phyloP scores from a whole-genome alignment of 306 rosid species.

The Trifolium repens region DNA sequence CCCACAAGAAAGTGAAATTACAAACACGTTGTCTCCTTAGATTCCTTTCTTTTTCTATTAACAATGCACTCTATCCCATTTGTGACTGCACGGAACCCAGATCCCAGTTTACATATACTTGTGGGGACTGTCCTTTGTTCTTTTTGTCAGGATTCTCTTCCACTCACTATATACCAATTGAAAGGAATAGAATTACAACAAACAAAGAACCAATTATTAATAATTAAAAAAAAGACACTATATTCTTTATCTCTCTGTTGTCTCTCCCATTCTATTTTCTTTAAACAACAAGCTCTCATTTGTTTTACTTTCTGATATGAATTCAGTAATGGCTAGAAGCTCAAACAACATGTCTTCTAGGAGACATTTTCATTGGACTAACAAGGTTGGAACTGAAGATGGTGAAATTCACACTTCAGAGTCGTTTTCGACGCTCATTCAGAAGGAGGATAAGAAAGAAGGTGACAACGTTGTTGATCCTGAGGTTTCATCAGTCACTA shows the following conservation, averaged over 20 bases:
- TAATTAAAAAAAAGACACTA: constrained; percentile 41
- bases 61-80: constrained; percentile 44
- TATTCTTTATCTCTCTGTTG: constrained; percentile 26
- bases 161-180: constrained; percentile 45
- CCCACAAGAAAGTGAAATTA: constrained; percentile 78
- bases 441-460: constrained; percentile 44
- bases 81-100: too few relatives aligned
- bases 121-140: constrained; percentile 76
- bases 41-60: constrained; percentile 67
- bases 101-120: constrained; percentile 54
- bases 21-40: constrained; percentile 70
- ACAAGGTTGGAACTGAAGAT: constrained; percentile 75
- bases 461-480: constrained; percentile 30
- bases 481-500: constrained; percentile 26
- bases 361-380: constrained; percentile 89
- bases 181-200: constrained; percentile 39
- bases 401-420: constrained; percentile 50
- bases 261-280: constrained; percentile 42
- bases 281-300: constrained; percentile 38
- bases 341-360: constrained; percentile 70
- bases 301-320: constrained; percentile 54
- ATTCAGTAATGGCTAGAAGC: constrained; percentile 60
- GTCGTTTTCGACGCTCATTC: constrained; percentile 45
- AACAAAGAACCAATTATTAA: constrained; percentile 42
- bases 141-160: constrained; percentile 79